Percentiles rank a stretch among this genome's conserved stretches.
phyloP scores from a whole-genome alignment of 2,329 filamentous ascomycete genomes.

The Aureobasidium vineae region DNA sequence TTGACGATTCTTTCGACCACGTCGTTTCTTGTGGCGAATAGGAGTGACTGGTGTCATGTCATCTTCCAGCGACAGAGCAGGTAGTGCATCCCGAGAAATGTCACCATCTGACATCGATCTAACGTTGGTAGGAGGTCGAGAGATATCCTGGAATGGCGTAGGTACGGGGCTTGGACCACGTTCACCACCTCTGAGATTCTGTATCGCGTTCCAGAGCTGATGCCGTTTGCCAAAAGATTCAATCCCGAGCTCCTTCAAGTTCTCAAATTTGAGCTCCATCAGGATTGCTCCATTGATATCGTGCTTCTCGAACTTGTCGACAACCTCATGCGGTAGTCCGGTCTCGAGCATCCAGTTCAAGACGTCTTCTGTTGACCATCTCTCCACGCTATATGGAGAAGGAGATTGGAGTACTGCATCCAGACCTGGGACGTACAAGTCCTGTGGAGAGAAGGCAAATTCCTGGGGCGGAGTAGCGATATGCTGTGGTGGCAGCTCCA shows the following conservation, averaged over 20 bases:
- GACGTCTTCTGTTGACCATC: constrained; percentile 73
- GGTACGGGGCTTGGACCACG: constrained; percentile 44
- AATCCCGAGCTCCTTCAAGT: constrained; percentile 77
- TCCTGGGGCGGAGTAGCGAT: constrained; percentile 28
- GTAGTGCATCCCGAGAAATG: constrained; percentile 27
- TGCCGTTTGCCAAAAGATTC: constrained; percentile 78
- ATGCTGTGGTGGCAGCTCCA: constrained; percentile 46
- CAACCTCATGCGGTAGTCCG: constrained; percentile 72
- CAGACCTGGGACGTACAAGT: constrained; percentile 30
- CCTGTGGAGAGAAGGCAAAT: constrained; percentile 43
- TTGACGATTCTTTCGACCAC: constrained; percentile 41
- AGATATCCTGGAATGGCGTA: constrained; percentile 51
- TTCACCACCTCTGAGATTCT: constrained; percentile 58
- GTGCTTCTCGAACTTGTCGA: constrained; percentile 84
- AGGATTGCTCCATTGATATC: constrained; percentile 88
- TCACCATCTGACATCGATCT: constrained; percentile 30
- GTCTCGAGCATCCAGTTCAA: constrained; percentile 83
- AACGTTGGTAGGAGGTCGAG: constrained; percentile 45
- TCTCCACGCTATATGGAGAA: constrained; percentile 50
- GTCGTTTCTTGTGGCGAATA: constrained; percentile 39
- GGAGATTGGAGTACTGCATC: constrained; percentile 24
- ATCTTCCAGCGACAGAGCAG: constrained; percentile 30
- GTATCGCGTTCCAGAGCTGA: constrained; percentile 76
- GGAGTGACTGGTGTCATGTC: constrained; percentile 38
- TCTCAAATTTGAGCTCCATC: constrained; percentile 87